These are phyloP conservation scores for Ascoidea rubescens DNA, from an alignment of 805 yeast species.

Conservation along the genomic window DNA sequence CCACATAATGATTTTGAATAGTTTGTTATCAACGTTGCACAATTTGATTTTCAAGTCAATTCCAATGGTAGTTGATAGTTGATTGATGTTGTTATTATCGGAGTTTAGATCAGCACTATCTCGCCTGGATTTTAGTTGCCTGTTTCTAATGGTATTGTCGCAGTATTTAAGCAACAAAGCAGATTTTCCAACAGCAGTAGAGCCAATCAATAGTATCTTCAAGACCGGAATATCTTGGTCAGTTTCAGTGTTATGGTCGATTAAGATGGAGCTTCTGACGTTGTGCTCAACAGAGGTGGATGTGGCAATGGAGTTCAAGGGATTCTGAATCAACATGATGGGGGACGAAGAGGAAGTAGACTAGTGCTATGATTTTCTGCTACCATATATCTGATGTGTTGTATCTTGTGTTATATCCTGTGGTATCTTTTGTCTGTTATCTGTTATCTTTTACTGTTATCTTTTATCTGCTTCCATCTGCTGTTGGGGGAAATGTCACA, in stretches of 20 bases:
- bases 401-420: no score
- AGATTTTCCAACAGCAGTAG: slow-evolving; percentile 35
- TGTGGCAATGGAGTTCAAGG: no score
- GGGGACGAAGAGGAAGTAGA: no score
- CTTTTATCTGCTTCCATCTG: no score
- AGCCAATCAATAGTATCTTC: slow-evolving; percentile 28
- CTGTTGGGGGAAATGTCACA: no score
- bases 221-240: slow-evolving; percentile 9
- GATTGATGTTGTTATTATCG: slow-evolving; percentile 20
- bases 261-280: slow-evolving; percentile 6
- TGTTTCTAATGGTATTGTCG: not conserved
- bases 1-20: slow-evolving; percentile 31
- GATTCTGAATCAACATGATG: no score
- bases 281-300: not conserved
- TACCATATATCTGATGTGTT: no score
- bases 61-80: slow-evolving; percentile 29
- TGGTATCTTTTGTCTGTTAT: no score
- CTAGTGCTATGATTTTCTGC: no score
- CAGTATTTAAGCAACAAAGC: slow-evolving; percentile 30
- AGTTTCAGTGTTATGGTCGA: slow-evolving; percentile 7
- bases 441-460: no score
- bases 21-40: slow-evolving; percentile 28
- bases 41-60: slow-evolving; percentile 30
- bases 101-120: not conserved
- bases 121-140: not conserved